These are phyloP conservation scores for Rhizopogon rudus DNA, from an alignment of 768 basidiomycete species.

Conservation along the genomic window DNA sequence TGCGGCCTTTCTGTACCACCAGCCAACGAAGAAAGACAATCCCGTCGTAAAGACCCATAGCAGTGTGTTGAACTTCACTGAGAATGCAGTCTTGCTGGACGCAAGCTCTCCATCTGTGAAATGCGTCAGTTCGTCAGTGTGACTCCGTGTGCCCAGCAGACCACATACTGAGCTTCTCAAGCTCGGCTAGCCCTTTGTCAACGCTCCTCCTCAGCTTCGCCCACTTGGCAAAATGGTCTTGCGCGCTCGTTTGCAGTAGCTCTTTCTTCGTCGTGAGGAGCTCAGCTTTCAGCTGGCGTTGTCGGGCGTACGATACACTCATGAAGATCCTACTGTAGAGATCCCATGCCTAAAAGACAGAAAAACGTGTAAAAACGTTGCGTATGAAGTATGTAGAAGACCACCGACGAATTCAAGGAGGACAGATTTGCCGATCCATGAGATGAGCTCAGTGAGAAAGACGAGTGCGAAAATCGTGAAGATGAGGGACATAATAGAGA, in stretches of 20 bases:
- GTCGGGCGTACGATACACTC: constrained; percentile 46
- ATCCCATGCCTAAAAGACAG: constrained; percentile 57
- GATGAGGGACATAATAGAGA: constrained; percentile 63
- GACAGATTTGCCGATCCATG: constrained; percentile 86
- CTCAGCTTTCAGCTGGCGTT: constrained; percentile 72
- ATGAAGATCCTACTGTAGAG: constrained; percentile 66
- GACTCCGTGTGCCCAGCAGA: not conserved
- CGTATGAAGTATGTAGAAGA: constrained; percentile 2
- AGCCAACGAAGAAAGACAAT: constrained; percentile 75
- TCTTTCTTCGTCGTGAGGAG: constrained; percentile 80
- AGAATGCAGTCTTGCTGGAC: constrained; percentile 55
- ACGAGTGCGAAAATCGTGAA: constrained; percentile 79
- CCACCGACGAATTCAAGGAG: constrained; percentile 72
- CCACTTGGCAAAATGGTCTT: constrained; percentile 99
- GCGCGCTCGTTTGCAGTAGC: constrained; percentile 84
- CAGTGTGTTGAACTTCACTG: constrained; percentile 62
- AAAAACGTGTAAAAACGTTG: not conserved
- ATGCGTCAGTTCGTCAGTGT: constrained; percentile 1
- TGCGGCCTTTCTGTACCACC: constrained; percentile 87
- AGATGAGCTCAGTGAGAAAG: constrained; percentile 76
- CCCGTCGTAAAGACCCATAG: constrained; percentile 89
- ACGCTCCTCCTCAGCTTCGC: constrained; percentile 86
- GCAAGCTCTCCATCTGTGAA: constrained; percentile 62
- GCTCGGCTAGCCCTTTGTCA: constrained; percentile 86
- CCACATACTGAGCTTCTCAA: constrained; percentile 86